Evolutionary conservation across 331 rosid species (phyloP), one percentile per base, ranked within the genome.

Genomic region (Pyracantha coccinea): DNA sequence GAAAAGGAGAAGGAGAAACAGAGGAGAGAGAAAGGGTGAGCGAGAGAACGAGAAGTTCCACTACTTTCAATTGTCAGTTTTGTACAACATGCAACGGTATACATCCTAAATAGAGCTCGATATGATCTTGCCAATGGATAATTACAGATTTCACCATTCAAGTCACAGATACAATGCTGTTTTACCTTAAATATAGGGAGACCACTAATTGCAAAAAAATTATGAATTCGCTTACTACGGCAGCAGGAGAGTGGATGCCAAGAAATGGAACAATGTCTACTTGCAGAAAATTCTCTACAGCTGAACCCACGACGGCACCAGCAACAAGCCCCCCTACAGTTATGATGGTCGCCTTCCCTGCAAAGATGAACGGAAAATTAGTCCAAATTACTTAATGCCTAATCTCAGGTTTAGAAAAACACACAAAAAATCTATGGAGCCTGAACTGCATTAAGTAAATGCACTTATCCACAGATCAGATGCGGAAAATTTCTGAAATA

Each of bases 201-300:
- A 90, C 97, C 85, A 92, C 85, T 79, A 94, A 89, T 81, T 94
- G 97, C 69, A 95, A 92, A 67, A 94, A n/a, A 50, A 94, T 83
- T 69, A 94, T 77, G 80, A 94, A 80, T 89, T 94, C 99, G 65
- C 91, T 85, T 68, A 92, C 89, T 79, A 94, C 90, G 59, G 97
- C 91, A 72, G 99, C 99, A 81, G 99, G 99, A 75, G 97, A 90
- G 85, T 86, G 96, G 76, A 94, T 80, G 78, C 97, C 99, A 66
- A 94, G 89, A 84, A 94, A 90, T 54, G 99, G 99, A 79, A 94
- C 96, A 69, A 94, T 72, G 82, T 94, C 99, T 31, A 94, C 99
- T 81, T 94, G 99, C 83, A 94, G 84, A 97, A 93, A 94, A 84
- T 79, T 92, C 88, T 94, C 99, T 73, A 94, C 90, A 12, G 84